Percentiles rank a stretch among this genome's conserved stretches.
These are phyloP conservation scores for Aspergillus pseudoviridinutans DNA, from an alignment of 2,329 filamentous ascomycete genomes.

Conservation along the genomic window DNA sequence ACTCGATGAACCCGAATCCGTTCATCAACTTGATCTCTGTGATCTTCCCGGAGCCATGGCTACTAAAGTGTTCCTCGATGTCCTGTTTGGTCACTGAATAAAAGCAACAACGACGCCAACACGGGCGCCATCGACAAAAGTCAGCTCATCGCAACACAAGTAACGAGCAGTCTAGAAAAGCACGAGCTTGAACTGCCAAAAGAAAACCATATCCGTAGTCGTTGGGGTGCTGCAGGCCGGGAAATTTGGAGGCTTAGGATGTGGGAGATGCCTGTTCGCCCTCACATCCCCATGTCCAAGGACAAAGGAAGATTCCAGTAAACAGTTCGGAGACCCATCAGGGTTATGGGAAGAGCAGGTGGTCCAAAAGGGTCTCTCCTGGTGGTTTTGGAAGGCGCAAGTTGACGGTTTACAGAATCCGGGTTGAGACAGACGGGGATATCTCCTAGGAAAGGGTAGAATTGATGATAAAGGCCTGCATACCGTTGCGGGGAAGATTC, in stretches of 20 bases:
- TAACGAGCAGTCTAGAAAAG: slow-evolving; percentile 7
- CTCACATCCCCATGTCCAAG: not conserved
- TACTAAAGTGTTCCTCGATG: slow-evolving; percentile 91
- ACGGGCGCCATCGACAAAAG: slow-evolving; percentile 25
- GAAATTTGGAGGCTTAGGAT: not conserved
- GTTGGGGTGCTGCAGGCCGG: not conserved
- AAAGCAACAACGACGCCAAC: slow-evolving; percentile 27
- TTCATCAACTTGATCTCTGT: slow-evolving; percentile 99
- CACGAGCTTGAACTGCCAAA: slow-evolving; percentile 14
- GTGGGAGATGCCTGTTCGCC: not conserved
- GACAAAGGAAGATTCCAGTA: not conserved
- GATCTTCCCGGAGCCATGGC: slow-evolving; percentile 94
- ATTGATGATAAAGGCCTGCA: slow-evolving; percentile 43
- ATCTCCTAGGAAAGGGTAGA: slow-evolving; percentile 20
- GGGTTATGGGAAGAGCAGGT: slow-evolving; percentile 6
- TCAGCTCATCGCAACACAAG: slow-evolving; percentile 29
- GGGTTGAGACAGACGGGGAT: slow-evolving; percentile 14
- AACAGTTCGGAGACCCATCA: slow-evolving; percentile 4
- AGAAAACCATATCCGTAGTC: slow-evolving; percentile 8
- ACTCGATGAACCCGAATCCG: slow-evolving; percentile 99
- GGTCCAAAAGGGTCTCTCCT: slow-evolving; percentile 14
- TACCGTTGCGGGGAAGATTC: slow-evolving; percentile 95
- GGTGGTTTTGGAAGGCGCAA: slow-evolving; percentile 3
- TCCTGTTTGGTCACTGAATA: slow-evolving; percentile 88
- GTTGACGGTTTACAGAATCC: slow-evolving; percentile 14